Percentiles rank a stretch among this genome's conserved stretches.
Conservation (phyloP, 768 basidiomycete species). For the Hysterangium stoloniferum region DNA sequence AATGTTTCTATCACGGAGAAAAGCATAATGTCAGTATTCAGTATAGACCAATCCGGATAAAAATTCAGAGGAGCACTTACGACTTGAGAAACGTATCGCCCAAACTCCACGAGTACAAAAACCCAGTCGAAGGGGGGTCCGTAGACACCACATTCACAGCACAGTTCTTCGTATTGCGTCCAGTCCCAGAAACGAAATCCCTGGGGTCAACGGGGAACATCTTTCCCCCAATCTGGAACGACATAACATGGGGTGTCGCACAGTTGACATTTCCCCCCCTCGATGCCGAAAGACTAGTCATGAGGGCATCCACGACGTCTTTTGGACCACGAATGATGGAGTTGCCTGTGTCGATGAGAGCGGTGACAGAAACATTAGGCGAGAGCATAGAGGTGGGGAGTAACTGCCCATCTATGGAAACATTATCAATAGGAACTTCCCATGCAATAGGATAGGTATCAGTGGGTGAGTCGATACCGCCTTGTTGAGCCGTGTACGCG, state of each 20-base stretch:
- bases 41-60: not conserved
- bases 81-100: constrained; percentile 72
- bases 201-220: constrained; percentile 70
- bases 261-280: constrained; percentile 36
- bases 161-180: constrained; percentile 28
- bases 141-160: constrained; percentile 49
- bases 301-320: constrained; percentile 52
- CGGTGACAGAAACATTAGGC: constrained; percentile 46
- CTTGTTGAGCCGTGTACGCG: constrained; percentile 40
- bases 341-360: constrained; percentile 70
- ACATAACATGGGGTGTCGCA: constrained; percentile 49
- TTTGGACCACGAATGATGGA: constrained; percentile 68
- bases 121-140: constrained; percentile 54
- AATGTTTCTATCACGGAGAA: constrained; percentile 38
- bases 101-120: constrained; percentile 70
- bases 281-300: constrained; percentile 28
- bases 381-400: constrained; percentile 50
- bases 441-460: constrained; percentile 57
- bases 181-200: constrained; percentile 47
- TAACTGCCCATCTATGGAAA: constrained; percentile 58
- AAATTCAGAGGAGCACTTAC: constrained; percentile 25
- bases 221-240: constrained; percentile 61
- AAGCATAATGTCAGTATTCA: not conserved
- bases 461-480: constrained; percentile 46
- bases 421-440: constrained; percentile 66